Conservation (phyloP, 1,284 basidiomycete species). For the Pseudozyma hubeiensis region DNA sequence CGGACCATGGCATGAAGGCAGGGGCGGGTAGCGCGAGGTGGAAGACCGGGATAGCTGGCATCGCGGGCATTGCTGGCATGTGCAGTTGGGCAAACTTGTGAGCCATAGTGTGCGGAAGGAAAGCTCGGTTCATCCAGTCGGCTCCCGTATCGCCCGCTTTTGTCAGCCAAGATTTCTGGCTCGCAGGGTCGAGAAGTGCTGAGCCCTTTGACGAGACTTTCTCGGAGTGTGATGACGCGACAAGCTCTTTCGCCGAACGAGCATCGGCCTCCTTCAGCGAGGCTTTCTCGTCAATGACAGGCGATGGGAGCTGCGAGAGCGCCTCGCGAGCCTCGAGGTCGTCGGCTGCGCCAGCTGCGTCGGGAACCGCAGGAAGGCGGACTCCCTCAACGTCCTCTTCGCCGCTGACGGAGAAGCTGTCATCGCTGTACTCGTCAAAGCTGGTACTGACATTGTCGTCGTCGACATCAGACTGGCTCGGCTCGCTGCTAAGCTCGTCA, state of each 20-base stretch:
- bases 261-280: conserved; percentile 25
- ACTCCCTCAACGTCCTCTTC: conserved; percentile 21
- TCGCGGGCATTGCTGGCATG: conserved; percentile 49
- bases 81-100: conserved; percentile 51
- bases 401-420: conserved; percentile 30
- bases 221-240: not conserved
- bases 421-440: conserved; percentile 56
- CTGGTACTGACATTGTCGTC: conserved; percentile 62
- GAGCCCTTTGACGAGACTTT: not conserved
- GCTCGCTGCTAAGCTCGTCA: conserved; percentile 50
- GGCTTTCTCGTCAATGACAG: conserved; percentile 40
- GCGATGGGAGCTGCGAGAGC: conserved; percentile 22
- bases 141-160: conserved; percentile 50
- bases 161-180: conserved; percentile 47
- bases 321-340: conserved; percentile 38
- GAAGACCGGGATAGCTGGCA: conserved; percentile 57
- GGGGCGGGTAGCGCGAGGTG: conserved; percentile 49
- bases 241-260: conserved; percentile 8
- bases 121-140: conserved; percentile 49
- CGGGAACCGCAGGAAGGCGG: not conserved
- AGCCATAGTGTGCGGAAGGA: conserved; percentile 46
- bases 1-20: conserved; percentile 50
- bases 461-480: conserved; percentile 56
- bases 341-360: conserved; percentile 10
- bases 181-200: conserved; percentile 9